Percentiles rank a stretch among this genome's conserved stretches.
phyloP scores from a whole-genome alignment of 805 yeast genomes.

The Clavispora carvajalis region DNA sequence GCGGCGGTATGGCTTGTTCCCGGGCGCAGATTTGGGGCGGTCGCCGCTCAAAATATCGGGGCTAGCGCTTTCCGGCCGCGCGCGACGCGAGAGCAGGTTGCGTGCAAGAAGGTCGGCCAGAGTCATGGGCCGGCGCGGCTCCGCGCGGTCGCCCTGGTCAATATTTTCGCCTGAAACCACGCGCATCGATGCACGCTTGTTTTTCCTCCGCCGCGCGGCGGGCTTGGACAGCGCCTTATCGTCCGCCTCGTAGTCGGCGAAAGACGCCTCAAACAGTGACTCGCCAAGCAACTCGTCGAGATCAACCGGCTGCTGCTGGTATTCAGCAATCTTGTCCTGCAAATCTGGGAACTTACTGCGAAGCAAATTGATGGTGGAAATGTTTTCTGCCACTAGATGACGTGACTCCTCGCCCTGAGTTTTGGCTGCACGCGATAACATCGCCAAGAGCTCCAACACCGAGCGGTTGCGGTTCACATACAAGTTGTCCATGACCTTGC shows the following conservation, averaged over 20 bases:
- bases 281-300: constrained; percentile 31
- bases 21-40: neutral
- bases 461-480: constrained; percentile 44
- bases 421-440: constrained; percentile 40
- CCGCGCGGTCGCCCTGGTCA: neutral
- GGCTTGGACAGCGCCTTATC: too few relatives aligned
- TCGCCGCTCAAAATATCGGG: too few relatives aligned
- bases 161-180: constrained; percentile 18
- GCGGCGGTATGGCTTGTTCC: neutral
- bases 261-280: constrained; percentile 16
- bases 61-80: too few relatives aligned
- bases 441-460: constrained; percentile 38
- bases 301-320: constrained; percentile 26
- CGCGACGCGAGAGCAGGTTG: neutral
- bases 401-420: constrained; percentile 47
- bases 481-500: constrained; percentile 44
- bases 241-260: constrained; percentile 3
- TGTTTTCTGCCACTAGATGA: constrained; percentile 41
- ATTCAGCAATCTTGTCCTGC: constrained; percentile 23
- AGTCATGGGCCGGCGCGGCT: neutral
- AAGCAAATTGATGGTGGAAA: constrained; percentile 37
- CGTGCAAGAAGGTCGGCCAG: constrained; percentile 1
- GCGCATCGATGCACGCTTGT: constrained; percentile 30
- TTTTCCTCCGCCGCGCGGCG: constrained; percentile 23
- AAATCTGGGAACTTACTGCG: constrained; percentile 34